phyloP scores from a whole-genome alignment of 345 rosid genomes.

The Brassica carinata region DNA sequence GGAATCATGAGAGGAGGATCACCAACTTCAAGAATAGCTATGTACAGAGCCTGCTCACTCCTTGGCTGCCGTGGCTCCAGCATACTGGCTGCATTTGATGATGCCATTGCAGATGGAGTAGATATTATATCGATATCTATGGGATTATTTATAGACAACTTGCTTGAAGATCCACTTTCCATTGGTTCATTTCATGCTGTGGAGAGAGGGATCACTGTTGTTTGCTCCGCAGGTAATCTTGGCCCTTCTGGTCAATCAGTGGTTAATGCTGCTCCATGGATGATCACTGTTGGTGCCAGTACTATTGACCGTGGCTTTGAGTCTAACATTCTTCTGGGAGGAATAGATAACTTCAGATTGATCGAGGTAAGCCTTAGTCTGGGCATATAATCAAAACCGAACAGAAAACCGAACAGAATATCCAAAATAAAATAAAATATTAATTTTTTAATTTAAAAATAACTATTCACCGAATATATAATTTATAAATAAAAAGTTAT shows the following conservation, averaged over 20 bases:
- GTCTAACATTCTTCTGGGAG: constrained; percentile 46
- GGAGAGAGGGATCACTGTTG: constrained; percentile 41
- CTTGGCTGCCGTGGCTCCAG: constrained; percentile 31
- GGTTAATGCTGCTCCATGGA: constrained; percentile 60
- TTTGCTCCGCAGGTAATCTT: constrained; percentile 46
- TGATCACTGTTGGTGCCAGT: constrained; percentile 57
- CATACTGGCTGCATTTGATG: constrained; percentile 41
- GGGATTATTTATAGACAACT: constrained; percentile 20
- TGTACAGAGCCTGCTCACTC: constrained; percentile 36
- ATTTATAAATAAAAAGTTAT: too few relatives aligned
- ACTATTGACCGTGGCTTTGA: constrained; percentile 55
- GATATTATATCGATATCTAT: constrained; percentile 37
- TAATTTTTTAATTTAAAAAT: too few relatives aligned
- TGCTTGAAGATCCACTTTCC: constrained; percentile 37
- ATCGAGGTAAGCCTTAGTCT: constrained; percentile 9
- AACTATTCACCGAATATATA: too few relatives aligned
- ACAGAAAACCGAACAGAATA: not conserved
- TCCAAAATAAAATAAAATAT: not conserved
- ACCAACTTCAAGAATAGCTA: constrained; percentile 35
- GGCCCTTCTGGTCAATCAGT: constrained; percentile 52
- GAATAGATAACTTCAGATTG: constrained; percentile 16
- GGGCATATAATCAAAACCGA: not conserved
- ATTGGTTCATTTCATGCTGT: constrained; percentile 45
- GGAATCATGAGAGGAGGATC: constrained; percentile 43
- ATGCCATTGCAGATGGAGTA: constrained; percentile 39